A percentile compares a stretch with the other conserved stretches of the same genome.
Conservation (phyloP, 1,139 yeast species). For the Saccharomyces hybrid region DNA sequence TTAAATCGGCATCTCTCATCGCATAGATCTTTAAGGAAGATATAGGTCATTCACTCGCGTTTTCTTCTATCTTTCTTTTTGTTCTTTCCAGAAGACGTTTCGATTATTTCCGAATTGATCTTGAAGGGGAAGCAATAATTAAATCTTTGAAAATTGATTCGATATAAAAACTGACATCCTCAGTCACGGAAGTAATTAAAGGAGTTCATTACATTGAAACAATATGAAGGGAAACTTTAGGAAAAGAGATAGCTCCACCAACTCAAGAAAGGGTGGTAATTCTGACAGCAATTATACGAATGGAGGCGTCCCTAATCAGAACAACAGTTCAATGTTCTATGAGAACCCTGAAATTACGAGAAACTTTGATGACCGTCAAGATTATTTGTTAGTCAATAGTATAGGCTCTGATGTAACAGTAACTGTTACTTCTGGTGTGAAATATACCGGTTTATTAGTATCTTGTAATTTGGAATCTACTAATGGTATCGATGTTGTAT, state of each 20-base stretch:
- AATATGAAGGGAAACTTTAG: constrained; percentile 17
- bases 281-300: background rate
- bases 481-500: constrained; percentile 43
- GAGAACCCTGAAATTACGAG: constrained; percentile 25
- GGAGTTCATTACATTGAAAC: background rate
- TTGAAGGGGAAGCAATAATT: background rate
- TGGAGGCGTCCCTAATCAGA: background rate
- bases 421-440: constrained; percentile 56
- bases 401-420: constrained; percentile 51
- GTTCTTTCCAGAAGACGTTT: background rate
- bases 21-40: background rate
- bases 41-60: background rate
- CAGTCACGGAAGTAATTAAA: background rate
- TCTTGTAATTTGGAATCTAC: constrained; percentile 38
- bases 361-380: constrained; percentile 42
- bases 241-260: constrained; percentile 3
- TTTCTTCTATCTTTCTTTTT: background rate
- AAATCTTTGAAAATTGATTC: background rate
- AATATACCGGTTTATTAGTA: constrained; percentile 52
- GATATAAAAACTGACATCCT: background rate
- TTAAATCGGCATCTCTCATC: background rate
- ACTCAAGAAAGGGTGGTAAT: constrained; percentile 1
- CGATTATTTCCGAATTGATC: background rate
- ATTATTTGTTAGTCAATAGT: constrained; percentile 45
- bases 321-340: constrained; percentile 11